These are phyloP conservation scores for Gentiana dahurica DNA, from an alignment of 257 asterid species.

Conservation along the genomic window DNA sequence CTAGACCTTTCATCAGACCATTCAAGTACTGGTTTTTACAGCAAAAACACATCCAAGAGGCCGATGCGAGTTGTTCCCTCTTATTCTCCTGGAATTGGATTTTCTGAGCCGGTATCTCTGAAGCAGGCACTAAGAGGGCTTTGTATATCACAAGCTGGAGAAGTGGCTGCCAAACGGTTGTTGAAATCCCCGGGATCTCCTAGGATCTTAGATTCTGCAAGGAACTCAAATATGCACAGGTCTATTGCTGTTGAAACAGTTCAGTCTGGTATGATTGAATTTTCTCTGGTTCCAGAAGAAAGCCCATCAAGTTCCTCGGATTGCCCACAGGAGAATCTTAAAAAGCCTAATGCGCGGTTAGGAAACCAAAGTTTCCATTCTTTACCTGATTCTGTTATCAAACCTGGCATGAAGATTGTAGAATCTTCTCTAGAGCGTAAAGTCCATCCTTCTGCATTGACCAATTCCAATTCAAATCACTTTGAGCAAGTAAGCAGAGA, in stretches of 20 bases:
- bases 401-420: slow-evolving; percentile 9
- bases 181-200: slow-evolving; percentile 72
- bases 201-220: slow-evolving; percentile 51
- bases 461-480: slow-evolving; percentile 4
- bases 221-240: slow-evolving; percentile 25
- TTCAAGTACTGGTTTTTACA: slow-evolving; percentile 11
- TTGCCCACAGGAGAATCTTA: slow-evolving; percentile 14
- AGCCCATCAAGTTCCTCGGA: slow-evolving; percentile 34
- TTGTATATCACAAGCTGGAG: slow-evolving; percentile 95
- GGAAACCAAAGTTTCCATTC: slow-evolving; percentile 27
- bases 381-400: slow-evolving; percentile 24
- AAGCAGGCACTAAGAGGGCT: slow-evolving; percentile 91
- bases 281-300: slow-evolving; percentile 34
- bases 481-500: slow-evolving; percentile 17
- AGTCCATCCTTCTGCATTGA: slow-evolving; percentile 10
- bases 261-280: slow-evolving; percentile 25
- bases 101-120: slow-evolving; percentile 73
- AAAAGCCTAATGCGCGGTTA: slow-evolving; percentile 26
- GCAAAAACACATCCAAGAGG: slow-evolving; percentile 47
- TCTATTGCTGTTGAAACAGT: slow-evolving; percentile 40
- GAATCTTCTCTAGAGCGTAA: slow-evolving; percentile 17
- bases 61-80: slow-evolving; percentile 57
- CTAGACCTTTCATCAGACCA: slow-evolving; percentile 39
- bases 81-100: slow-evolving; percentile 66
- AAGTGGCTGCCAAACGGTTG: slow-evolving; percentile 73